Evolutionary conservation across 2,329 filamentous ascomycete genomes (phyloP).

Genomic region (Penicillium sp.): DNA sequence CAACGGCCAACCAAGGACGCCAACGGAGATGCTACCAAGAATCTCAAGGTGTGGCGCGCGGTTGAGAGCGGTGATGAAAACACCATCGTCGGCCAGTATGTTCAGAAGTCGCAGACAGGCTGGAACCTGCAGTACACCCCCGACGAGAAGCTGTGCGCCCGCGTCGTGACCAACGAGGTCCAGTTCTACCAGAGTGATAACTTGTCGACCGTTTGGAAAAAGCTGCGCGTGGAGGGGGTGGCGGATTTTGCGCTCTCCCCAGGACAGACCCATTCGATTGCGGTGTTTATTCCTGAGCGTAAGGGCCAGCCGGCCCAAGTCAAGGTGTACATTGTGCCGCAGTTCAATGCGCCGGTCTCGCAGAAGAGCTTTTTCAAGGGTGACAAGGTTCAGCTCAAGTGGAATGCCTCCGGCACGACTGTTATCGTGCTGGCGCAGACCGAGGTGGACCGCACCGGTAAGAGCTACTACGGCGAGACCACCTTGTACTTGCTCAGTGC

Average conservation of each 20-base stretch:
- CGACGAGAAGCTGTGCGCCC: constrained; percentile 91
- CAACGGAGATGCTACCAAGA: constrained; percentile 89
- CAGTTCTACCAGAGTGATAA: constrained; percentile 94
- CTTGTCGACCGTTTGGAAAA: constrained; percentile 87
- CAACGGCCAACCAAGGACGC: constrained; percentile 92
- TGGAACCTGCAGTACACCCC: constrained; percentile 98
- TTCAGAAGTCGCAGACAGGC: constrained; percentile 91
- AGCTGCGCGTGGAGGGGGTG: constrained; percentile 88
- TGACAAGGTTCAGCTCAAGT: constrained; percentile 98
- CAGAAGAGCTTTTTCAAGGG: constrained; percentile 99
- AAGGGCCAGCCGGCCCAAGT: constrained; percentile 94
- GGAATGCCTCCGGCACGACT: constrained; percentile 90
- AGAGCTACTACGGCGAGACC: constrained; percentile 99
- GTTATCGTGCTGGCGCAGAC: constrained; percentile 95
- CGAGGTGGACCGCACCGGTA: constrained; percentile 96
- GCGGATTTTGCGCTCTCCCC: constrained; percentile 86
- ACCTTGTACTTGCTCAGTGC: constrained; percentile 93
- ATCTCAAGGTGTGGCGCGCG: constrained; percentile 93
- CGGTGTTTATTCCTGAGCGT: constrained; percentile 91
- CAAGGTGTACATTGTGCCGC: constrained; percentile 90
- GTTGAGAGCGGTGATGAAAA: constrained; percentile 68
- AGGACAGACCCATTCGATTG: constrained; percentile 86
- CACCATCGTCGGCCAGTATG: constrained; percentile 77
- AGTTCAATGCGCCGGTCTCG: constrained; percentile 79
- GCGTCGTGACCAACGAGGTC: constrained; percentile 93